phyloP scores from a whole-genome alignment of 345 rosid species.

The Erucastrum elatum region DNA sequence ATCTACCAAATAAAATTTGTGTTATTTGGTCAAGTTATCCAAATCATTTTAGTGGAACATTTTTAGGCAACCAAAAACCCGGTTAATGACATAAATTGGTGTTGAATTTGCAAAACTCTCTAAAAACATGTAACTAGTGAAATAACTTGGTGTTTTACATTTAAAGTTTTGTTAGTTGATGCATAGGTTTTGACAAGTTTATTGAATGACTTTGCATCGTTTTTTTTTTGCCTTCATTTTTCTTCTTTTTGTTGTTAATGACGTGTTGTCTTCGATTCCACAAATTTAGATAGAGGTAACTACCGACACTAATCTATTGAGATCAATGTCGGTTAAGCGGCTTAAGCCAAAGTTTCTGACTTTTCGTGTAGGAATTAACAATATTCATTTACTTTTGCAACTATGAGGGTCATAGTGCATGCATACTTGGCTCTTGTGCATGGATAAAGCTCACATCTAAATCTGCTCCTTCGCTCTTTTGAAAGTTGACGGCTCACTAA shows the following conservation, averaged over 20 bases:
- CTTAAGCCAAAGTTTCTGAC: background rate
- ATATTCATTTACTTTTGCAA: background rate
- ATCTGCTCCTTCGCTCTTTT: background rate
- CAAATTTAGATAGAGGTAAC: background rate
- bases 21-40: background rate
- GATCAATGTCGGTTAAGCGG: background rate
- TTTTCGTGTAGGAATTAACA: background rate
- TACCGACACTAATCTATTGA: background rate
- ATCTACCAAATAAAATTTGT: background rate
- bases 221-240: background rate
- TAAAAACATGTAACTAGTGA: background rate
- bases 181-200: background rate
- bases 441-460: background rate
- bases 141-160: background rate
- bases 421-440: background rate
- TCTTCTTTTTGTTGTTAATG: background rate
- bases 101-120: background rate
- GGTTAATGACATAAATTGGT: background rate
- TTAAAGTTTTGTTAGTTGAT: background rate
- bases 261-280: background rate
- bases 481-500: background rate
- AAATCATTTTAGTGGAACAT: background rate
- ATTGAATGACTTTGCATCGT: background rate
- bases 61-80: background rate
- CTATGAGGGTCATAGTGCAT: background rate